Evolutionary conservation across 2,329 filamentous ascomycete genomes (phyloP).

Genomic region (Stenocarpella maydis): DNA sequence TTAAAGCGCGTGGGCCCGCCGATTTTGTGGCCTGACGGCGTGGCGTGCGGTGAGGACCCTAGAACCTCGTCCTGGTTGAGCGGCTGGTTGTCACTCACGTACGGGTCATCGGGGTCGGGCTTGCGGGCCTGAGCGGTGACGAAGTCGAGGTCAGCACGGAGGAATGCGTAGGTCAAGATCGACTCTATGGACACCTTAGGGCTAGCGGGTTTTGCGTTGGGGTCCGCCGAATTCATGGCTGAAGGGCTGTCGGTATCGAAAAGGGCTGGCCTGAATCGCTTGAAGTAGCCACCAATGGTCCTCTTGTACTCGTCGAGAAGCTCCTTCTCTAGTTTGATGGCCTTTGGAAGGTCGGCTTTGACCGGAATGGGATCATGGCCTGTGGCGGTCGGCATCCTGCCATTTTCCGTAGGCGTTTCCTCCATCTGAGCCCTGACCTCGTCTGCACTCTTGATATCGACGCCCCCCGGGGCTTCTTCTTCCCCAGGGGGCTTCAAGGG

Average conservation of each 20-base stretch:
- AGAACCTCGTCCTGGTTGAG: conserved; percentile 88
- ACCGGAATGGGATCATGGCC: conserved; percentile 56
- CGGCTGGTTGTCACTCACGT: conserved; percentile 72
- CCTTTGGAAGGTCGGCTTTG: conserved; percentile 63
- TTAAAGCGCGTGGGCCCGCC: conserved; percentile 83
- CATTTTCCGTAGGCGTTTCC: conserved; percentile 44
- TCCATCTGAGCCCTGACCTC: conserved; percentile 52
- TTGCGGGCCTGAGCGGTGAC: conserved; percentile 88
- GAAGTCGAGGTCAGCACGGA: conserved; percentile 94
- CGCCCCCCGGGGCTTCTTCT: conserved; percentile 40
- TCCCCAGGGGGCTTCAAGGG: conserved; percentile 36
- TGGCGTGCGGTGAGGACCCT: conserved; percentile 63
- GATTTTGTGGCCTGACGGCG: conserved; percentile 68
- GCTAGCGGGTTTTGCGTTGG: conserved; percentile 19
- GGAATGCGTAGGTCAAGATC: conserved; percentile 89
- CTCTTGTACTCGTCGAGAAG: conserved; percentile 82
- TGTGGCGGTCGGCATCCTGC: conserved; percentile 46
- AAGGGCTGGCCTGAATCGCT: conserved; percentile 83
- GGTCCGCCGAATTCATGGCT: conserved; percentile 38
- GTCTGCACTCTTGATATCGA: conserved; percentile 60
- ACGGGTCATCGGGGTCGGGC: conserved; percentile 74
- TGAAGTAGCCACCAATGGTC: conserved; percentile 92
- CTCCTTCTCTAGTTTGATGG: conserved; percentile 72
- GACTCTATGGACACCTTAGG: conserved; percentile 71
- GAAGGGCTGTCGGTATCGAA: conserved; percentile 59